Evolutionary conservation across 1,284 basidiomycete species (phyloP).

Genomic region (Lentinus polychrous): DNA sequence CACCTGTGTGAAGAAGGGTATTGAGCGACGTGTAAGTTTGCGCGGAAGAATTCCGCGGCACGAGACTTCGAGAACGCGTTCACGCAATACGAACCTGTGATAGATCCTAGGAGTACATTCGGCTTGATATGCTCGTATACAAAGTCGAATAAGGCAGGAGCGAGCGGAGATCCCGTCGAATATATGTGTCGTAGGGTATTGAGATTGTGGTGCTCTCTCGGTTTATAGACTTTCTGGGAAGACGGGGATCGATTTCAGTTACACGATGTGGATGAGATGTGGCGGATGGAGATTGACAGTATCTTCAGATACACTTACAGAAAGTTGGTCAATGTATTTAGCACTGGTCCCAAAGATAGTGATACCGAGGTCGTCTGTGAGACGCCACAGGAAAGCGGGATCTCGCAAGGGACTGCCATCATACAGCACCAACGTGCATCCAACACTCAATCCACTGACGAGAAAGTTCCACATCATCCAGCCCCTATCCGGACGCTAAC

Average conservation of each 20-base stretch:
- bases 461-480: constrained; percentile 91
- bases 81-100: constrained; percentile 55
- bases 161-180: constrained; percentile 79
- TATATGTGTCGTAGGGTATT: constrained; percentile 68
- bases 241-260: constrained; percentile 4
- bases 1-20: constrained; percentile 37
- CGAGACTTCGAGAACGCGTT: constrained; percentile 1
- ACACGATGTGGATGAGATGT: background rate
- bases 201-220: constrained; percentile 59
- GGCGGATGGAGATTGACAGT: background rate
- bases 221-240: constrained; percentile 55
- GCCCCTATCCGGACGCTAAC: constrained; percentile 38
- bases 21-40: constrained; percentile 1
- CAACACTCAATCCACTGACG: constrained; percentile 61
- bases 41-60: constrained; percentile 7
- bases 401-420: constrained; percentile 81
- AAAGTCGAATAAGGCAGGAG: constrained; percentile 72
- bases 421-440: constrained; percentile 73
- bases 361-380: constrained; percentile 68
- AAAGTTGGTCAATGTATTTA: constrained; percentile 74
- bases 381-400: constrained; percentile 64
- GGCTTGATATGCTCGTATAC: constrained; percentile 67
- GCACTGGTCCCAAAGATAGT: constrained; percentile 82
- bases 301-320: constrained; percentile 36
- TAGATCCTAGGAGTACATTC: constrained; percentile 69